Evolutionary conservation across 2,329 filamentous ascomycete species (phyloP).

Genomic region (Penicillium decumbens): DNA sequence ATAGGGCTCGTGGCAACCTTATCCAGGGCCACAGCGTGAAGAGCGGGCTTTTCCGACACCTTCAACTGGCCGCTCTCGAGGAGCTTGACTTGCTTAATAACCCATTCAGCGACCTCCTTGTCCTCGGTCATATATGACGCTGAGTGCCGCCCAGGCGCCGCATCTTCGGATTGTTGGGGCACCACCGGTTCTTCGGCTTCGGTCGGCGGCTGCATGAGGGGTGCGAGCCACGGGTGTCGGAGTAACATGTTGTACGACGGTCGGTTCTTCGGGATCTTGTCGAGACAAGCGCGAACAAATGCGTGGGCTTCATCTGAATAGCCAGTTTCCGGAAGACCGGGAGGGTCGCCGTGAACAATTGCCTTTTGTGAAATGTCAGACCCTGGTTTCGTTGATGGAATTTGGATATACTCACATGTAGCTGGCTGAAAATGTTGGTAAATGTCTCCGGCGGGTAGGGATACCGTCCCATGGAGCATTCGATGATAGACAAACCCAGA

Average conservation of each 20-base stretch:
- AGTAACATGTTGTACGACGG: slow-evolving; percentile 90
- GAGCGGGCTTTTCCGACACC: slow-evolving; percentile 64
- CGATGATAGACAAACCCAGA: slow-evolving; percentile 86
- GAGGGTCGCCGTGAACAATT: slow-evolving; percentile 95
- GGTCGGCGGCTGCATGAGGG: slow-evolving; percentile 69
- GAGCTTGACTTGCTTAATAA: slow-evolving; percentile 64
- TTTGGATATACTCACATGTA: slow-evolving; percentile 68
- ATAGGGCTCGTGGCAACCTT: slow-evolving; percentile 50
- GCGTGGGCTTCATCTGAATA: slow-evolving; percentile 77
- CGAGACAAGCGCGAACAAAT: slow-evolving; percentile 83
- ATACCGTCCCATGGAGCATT: slow-evolving; percentile 90
- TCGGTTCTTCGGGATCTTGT: slow-evolving; percentile 87
- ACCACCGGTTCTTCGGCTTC: slow-evolving; percentile 54
- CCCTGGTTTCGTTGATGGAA: background rate
- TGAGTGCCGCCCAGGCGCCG: slow-evolving; percentile 30
- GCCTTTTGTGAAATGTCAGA: slow-evolving; percentile 55
- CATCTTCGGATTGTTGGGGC: slow-evolving; percentile 32
- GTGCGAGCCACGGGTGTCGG: slow-evolving; percentile 79
- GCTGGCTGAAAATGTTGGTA: slow-evolving; percentile 95
- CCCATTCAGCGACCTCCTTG: slow-evolving; percentile 81
- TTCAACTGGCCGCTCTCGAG: slow-evolving; percentile 57
- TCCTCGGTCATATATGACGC: slow-evolving; percentile 56
- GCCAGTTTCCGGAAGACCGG: slow-evolving; percentile 70
- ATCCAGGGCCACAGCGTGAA: slow-evolving; percentile 83
- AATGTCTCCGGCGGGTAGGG: slow-evolving; percentile 97